Evolutionary conservation across 352 stramenopile genomes (phyloP).

Genomic region (Phytophthora uliginosa): DNA sequence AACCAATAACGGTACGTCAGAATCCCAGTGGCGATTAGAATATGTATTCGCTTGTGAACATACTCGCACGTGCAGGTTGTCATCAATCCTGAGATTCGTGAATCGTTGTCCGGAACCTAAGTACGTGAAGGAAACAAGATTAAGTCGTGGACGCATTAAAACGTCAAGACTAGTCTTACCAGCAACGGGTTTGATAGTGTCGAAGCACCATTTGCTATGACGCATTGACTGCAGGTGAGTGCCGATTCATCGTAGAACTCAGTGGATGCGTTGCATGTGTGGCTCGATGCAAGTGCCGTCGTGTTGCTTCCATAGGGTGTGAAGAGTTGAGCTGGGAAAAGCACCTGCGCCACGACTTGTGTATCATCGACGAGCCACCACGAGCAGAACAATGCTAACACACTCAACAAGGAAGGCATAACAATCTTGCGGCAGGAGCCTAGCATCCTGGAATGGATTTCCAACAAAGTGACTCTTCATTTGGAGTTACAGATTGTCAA

Average conservation of each 20-base stretch:
- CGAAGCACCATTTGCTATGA: constrained; percentile 41
- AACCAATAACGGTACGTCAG: constrained; percentile 10
- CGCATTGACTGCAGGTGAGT: constrained; percentile 67
- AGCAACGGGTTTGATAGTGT: constrained; percentile 44
- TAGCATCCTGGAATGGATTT: constrained; percentile 10
- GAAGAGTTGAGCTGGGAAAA: constrained; percentile 24
- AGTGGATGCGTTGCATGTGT: constrained; percentile 40
- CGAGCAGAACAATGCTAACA: constrained; percentile 16
- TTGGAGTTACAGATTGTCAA: constrained; percentile 18
- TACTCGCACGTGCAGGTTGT: constrained; percentile 61
- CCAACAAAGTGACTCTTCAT: constrained; percentile 40
- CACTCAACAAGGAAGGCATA: constrained; percentile 9
- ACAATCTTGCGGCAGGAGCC: background rate
- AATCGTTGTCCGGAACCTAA: constrained; percentile 47
- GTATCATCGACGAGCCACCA: constrained; percentile 4
- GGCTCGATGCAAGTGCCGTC: constrained; percentile 13
- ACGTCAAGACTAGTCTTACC: constrained; percentile 30
- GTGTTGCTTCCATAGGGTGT: constrained; percentile 1
- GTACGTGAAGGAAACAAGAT: background rate
- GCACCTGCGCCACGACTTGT: constrained; percentile 20
- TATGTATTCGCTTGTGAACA: background rate
- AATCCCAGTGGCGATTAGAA: background rate
- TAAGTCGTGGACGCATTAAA: background rate
- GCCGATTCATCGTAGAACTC: constrained; percentile 71
- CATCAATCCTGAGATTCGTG: constrained; percentile 34